phyloP scores from a whole-genome alignment of 73 alveolate genomes.

The Diophrys appendiculata region DNA sequence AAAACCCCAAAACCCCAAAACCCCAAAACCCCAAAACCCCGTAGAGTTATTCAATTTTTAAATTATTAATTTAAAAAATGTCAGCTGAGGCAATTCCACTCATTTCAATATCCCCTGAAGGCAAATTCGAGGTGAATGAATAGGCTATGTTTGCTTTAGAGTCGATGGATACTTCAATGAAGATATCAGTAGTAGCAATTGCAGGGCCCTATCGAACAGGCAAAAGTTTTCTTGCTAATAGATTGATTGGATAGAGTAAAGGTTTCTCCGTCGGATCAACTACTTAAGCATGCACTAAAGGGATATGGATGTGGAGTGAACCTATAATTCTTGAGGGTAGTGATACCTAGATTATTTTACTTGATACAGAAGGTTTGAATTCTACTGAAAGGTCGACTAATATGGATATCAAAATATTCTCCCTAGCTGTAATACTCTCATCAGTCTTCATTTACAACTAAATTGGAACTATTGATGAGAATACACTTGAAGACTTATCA shows the following conservation, averaged over 20 bases:
- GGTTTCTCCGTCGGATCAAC: conserved; percentile 94
- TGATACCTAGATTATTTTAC: conserved; percentile 68
- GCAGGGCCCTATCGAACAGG: conserved; percentile 96
- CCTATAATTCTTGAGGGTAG: conserved; percentile 68
- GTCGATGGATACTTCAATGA: conserved; percentile 25
- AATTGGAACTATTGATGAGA: conserved; percentile 89
- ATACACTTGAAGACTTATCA: conserved; percentile 85
- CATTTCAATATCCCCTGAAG: conserved; percentile 7
- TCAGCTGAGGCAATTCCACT: conserved; percentile 22
- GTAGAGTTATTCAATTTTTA: too few species aligned
- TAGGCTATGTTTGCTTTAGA: conserved; percentile 55
- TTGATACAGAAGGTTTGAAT: conserved; percentile 94
- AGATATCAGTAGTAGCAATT: conserved; percentile 83
- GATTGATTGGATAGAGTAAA: conserved; percentile 71
- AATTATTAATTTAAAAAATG: too few species aligned
- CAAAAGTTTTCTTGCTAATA: conserved; percentile 86
- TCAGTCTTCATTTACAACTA: conserved; percentile 87
- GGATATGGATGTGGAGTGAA: conserved; percentile 96
- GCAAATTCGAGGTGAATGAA: conserved; percentile 41
- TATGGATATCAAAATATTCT: conserved; percentile 88
- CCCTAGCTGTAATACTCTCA: conserved; percentile 82
- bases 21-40: too few species aligned
- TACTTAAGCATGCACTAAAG: conserved; percentile 94
- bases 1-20: too few species aligned
- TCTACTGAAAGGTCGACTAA: conserved; percentile 89